Evolutionary conservation across 2,329 filamentous ascomycete genomes (phyloP).

Genomic region (Epichloe sibirici): DNA sequence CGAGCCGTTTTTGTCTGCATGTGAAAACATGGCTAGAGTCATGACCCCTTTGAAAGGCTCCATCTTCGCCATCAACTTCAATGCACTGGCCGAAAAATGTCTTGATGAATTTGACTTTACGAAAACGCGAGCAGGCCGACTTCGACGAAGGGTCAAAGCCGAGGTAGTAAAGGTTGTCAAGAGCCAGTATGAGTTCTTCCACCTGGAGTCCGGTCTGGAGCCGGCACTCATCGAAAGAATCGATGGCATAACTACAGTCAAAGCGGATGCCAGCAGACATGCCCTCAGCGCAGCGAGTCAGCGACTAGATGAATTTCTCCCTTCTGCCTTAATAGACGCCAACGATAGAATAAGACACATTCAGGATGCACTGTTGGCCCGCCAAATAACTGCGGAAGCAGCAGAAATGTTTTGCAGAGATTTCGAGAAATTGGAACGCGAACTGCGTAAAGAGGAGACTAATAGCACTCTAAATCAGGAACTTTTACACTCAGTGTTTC

Average conservation of each 20-base stretch:
- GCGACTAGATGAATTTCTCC: conserved; percentile 77
- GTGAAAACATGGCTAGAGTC: conserved; percentile 52
- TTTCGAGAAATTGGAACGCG: conserved; percentile 53
- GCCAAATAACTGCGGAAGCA: conserved; percentile 69
- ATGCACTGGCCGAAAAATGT: conserved; percentile 42
- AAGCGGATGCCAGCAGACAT: conserved; percentile 33
- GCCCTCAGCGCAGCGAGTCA: conserved; percentile 57
- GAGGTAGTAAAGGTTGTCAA: conserved; percentile 47
- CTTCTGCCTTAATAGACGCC: conserved; percentile 86
- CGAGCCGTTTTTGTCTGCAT: conserved; percentile 73
- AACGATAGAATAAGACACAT: conserved; percentile 67
- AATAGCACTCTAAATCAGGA: conserved; percentile 13
- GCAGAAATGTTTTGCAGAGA: conserved; percentile 74
- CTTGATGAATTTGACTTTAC: conserved; percentile 55
- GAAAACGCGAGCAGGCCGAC: conserved; percentile 36
- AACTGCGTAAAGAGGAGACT: conserved; percentile 33
- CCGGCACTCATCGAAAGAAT: conserved; percentile 47
- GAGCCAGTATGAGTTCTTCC: conserved; percentile 61
- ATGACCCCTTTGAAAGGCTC: conserved; percentile 47
- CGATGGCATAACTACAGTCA: conserved; percentile 14
- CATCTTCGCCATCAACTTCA: conserved; percentile 65
- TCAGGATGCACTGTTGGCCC: conserved; percentile 57
- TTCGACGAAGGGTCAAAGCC: conserved; percentile 44
- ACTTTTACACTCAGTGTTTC: conserved; percentile 31
- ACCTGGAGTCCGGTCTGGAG: conserved; percentile 61